Base-by-base conservation (phyloP, 1,284 basidiomycete genomes). In the Ganoderma lingzhi region DNA sequence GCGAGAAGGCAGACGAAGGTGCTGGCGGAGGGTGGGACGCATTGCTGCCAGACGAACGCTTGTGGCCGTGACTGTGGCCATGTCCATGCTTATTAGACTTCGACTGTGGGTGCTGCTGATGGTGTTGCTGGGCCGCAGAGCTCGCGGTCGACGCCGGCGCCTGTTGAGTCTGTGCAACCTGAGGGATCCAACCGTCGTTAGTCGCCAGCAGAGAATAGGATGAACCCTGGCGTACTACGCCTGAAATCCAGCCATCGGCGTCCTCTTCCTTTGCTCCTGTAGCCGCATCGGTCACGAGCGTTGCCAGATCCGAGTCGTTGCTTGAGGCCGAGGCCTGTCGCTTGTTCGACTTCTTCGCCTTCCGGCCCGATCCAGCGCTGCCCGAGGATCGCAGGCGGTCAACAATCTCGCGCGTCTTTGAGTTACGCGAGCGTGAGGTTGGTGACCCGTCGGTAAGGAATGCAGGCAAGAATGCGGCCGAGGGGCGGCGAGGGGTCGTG, bases 341-440 rank as follows among this genome's bases (percentile, higher is more conserved):
- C 59, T 28, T 61, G 12, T 64, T 67, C 30, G 71, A 68, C 65
- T 71, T 72, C 67, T 70, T 73, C 59, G 70, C 48, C 71, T 72
- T 76, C 42, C 72, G 72, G 23, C 76, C 74, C 70, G 75, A 78
- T 28, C 66, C 62, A 8, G 64, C 60, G 45, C 66, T 68, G 30
- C 75, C 70, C 15, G 76, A 71, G 8, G 76, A 77, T 64, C 78
- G 72, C 39, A 80, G 62, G 17, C 78, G 75, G 62, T 80, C 79
- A 3, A 80, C 79, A n/a, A 80, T 76, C 66, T 79, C 77, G 6
- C 79, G 74, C 15, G 79, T 80, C 68, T 76, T 77, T 19, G 78
- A 78, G 37, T 76, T 75, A 17, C 76, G 75, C 14, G 72, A 58
- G 12, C 77, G 75, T 9, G 72, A 64, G 35, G 74, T 71, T 10